Conservation (phyloP, 2,329 filamentous ascomycete species). For the Iodosphaeria phyllophila region DNA sequence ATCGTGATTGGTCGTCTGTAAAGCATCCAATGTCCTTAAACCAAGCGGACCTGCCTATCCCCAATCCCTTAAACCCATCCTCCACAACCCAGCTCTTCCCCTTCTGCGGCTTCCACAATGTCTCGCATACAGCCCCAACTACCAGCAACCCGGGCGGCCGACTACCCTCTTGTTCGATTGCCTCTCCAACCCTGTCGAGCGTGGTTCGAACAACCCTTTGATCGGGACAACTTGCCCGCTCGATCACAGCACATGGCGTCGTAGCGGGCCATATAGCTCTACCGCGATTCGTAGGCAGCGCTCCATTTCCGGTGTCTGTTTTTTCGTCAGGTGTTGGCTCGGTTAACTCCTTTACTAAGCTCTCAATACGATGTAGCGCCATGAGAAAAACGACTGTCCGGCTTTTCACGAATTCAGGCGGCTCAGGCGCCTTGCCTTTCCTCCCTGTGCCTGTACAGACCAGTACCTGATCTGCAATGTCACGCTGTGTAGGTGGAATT, state of each 20-base stretch:
- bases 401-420: slow-evolving; percentile 57
- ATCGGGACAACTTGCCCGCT: slow-evolving; percentile 84
- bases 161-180: slow-evolving; percentile 77
- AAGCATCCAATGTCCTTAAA: no score
- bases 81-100: slow-evolving; percentile 65
- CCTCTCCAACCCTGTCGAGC: slow-evolving; percentile 56
- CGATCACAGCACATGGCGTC: slow-evolving; percentile 86
- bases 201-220: slow-evolving; percentile 86
- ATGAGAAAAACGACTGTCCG: slow-evolving; percentile 89
- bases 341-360: slow-evolving; percentile 55
- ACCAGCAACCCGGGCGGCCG: slow-evolving; percentile 78
- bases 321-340: slow-evolving; percentile 15
- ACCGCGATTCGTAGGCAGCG: slow-evolving; percentile 12
- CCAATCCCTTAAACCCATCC: slow-evolving; percentile 65
- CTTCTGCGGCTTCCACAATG: slow-evolving; percentile 39
- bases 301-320: slow-evolving; percentile 11
- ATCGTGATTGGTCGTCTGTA: no score
- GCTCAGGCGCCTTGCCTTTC: slow-evolving; percentile 67
- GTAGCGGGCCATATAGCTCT: slow-evolving; percentile 43
- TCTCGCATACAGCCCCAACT: slow-evolving; percentile 67
- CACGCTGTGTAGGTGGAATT: slow-evolving; percentile 76
- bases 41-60: no score
- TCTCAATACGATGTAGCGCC: slow-evolving; percentile 71
- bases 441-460: slow-evolving; percentile 94
- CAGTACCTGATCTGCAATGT: slow-evolving; percentile 79